Evolutionary conservation across 2,329 filamentous ascomycete species (phyloP).

Genomic region (Aspergillus ustus): DNA sequence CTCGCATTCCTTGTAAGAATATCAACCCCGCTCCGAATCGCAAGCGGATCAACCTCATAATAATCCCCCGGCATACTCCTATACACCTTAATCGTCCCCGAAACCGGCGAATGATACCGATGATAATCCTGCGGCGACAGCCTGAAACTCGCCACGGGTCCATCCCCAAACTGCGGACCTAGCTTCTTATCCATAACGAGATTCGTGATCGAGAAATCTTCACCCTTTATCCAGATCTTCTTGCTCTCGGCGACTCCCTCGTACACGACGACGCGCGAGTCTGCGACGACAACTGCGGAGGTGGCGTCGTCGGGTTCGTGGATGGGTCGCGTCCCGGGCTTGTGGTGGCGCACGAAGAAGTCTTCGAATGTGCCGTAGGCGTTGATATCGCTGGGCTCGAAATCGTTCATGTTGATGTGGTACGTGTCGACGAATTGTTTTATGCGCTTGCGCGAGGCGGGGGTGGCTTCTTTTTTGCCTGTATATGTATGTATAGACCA

Average conservation of each 20-base stretch:
- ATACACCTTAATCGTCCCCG: conserved; percentile 43
- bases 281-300: conserved; percentile 39
- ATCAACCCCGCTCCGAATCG: conserved; percentile 39
- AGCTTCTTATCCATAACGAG: conserved; percentile 43
- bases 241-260: conserved; percentile 38
- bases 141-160: conserved; percentile 47
- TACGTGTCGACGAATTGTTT: conserved; percentile 33
- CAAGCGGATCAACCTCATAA: conserved; percentile 49
- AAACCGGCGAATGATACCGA: conserved; percentile 51
- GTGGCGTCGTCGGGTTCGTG: conserved; percentile 33
- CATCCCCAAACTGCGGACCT: conserved; percentile 39
- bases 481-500: not conserved
- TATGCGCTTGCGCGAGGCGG: conserved; percentile 41
- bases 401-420: conserved; percentile 34
- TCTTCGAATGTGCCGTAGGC: conserved; percentile 44
- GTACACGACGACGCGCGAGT: conserved; percentile 46
- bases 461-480: conserved; percentile 30
- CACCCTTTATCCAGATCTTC: conserved; percentile 51
- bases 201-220: conserved; percentile 48
- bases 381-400: conserved; percentile 42
- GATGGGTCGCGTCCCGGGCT: conserved; percentile 39
- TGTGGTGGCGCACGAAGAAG: conserved; percentile 46
- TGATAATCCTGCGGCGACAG: conserved; percentile 54
- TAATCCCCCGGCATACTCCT: conserved; percentile 49
- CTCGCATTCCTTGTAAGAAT: conserved; percentile 47